A percentile compares a stretch with the other conserved stretches of the same genome.
These are phyloP conservation scores for Microbotryum saponariae DNA, from an alignment of 1,284 basidiomycete species.

Conservation along the genomic window DNA sequence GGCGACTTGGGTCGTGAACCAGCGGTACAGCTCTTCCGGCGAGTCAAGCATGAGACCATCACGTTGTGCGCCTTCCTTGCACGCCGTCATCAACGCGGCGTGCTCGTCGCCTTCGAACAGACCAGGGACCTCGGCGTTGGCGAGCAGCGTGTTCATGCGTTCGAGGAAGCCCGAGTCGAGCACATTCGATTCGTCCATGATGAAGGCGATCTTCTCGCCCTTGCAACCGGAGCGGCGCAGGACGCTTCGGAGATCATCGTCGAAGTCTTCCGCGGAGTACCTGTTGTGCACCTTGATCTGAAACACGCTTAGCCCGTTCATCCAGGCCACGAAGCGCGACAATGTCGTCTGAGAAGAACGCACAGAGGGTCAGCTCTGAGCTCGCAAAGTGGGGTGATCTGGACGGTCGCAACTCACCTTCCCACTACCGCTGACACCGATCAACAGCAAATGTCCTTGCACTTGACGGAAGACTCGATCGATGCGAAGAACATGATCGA, in stretches of 20 bases:
- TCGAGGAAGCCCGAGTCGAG: conserved; percentile 97
- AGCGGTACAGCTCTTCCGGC: conserved; percentile 89
- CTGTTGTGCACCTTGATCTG: conserved; percentile 98
- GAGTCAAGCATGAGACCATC: conserved; percentile 98
- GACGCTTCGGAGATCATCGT: conserved; percentile 90
- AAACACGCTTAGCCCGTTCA: conserved; percentile 97
- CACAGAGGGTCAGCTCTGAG: neutral
- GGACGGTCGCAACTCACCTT: conserved; percentile 56
- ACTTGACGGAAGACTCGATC: conserved; percentile 99
- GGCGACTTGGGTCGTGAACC: conserved; percentile 95
- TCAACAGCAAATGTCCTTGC: conserved; percentile 90
- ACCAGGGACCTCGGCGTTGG: conserved; percentile 99
- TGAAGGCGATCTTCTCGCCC: conserved; percentile 98
- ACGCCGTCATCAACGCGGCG: conserved; percentile 91
- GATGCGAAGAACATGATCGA: conserved; percentile 93
- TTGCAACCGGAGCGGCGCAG: conserved; percentile 92
- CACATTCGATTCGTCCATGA: conserved; percentile 99
- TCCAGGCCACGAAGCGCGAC: conserved; percentile 98
- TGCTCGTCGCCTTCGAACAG: conserved; percentile 98
- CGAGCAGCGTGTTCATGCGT: conserved; percentile 96
- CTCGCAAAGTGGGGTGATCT: neutral
- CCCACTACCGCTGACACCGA: conserved; percentile 95
- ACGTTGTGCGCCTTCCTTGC: conserved; percentile 95
- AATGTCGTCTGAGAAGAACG: conserved; percentile 67
- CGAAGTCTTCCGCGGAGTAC: conserved; percentile 96